Conservation (phyloP, 2,329 filamentous ascomycete species). For the Neobulgaria alba region DNA sequence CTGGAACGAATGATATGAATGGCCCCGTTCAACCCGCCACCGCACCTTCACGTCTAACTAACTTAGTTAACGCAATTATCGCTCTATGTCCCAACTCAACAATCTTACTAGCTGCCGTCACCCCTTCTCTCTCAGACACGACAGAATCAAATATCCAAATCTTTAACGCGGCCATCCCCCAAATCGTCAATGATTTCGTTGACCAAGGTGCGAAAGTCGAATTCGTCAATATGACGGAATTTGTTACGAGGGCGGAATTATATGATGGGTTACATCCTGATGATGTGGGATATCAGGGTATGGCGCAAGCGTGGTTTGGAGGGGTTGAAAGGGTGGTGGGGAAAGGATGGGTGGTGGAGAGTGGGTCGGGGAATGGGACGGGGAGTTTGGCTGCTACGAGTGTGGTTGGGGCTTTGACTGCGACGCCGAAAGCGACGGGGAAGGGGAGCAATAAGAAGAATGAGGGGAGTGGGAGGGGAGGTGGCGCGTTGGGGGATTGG, state of each 20-base stretch:
- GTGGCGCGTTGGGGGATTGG: no score
- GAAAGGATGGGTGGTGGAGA: conserved; percentile 10
- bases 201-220: conserved; percentile 7
- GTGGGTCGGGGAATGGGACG: background rate
- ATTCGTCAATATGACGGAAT: conserved; percentile 11
- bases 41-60: conserved; percentile 29
- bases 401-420: no score
- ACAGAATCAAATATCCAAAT: conserved; percentile 2
- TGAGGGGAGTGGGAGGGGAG: no score
- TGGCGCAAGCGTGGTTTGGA: conserved; percentile 10
- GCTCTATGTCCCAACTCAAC: conserved; percentile 27
- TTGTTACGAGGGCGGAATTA: conserved; percentile 3
- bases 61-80: conserved; percentile 28
- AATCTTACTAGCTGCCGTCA: conserved; percentile 32
- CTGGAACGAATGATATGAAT: conserved; percentile 30
- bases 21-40: conserved; percentile 15
- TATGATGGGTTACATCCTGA: conserved; percentile 10
- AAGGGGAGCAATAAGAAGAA: no score
- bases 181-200: conserved; percentile 5
- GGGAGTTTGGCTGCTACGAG: no score
- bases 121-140: conserved; percentile 8
- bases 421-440: no score
- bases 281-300: conserved; percentile 8
- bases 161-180: conserved; percentile 11
- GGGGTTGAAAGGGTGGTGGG: conserved; percentile 4